phyloP scores from a whole-genome alignment of 495 filamentous ascomycete genomes.

The Chaetomium fimeti region DNA sequence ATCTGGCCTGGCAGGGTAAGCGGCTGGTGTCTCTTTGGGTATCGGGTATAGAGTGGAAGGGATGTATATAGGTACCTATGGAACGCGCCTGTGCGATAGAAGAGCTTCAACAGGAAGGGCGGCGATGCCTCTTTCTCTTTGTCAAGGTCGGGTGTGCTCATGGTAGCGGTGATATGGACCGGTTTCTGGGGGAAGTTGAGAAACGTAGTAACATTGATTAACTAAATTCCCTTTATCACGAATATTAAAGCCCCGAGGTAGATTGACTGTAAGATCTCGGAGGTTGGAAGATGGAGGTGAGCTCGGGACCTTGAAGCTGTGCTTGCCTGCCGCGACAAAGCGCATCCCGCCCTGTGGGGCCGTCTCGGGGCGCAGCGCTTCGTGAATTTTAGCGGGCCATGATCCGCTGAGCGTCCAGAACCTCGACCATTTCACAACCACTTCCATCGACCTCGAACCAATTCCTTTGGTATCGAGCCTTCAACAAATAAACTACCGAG shows the following conservation, averaged over 20 bases:
- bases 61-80: constrained; percentile 62
- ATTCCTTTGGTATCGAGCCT: background rate
- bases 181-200: background rate
- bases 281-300: background rate
- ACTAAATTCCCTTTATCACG: too few species aligned
- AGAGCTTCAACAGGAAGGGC: constrained; percentile 88
- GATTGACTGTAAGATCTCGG: too few species aligned
- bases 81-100: constrained; percentile 72
- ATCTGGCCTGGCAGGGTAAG: constrained; percentile 51
- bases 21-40: background rate
- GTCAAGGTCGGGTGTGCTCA: constrained; percentile 2
- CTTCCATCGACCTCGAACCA: background rate
- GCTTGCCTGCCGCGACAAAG: background rate
- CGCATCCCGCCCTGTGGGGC: background rate
- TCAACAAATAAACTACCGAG: background rate
- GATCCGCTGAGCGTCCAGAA: constrained; percentile 4
- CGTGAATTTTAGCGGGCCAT: background rate
- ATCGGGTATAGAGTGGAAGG: constrained; percentile 18
- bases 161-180: background rate
- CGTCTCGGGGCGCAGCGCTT: background rate
- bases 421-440: background rate
- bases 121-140: constrained; percentile 31
- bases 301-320: background rate
- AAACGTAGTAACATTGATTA: background rate
- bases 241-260: too few species aligned